Base-by-base conservation (phyloP, 495 filamentous ascomycete genomes). In the Xylaria sp. region DNA sequence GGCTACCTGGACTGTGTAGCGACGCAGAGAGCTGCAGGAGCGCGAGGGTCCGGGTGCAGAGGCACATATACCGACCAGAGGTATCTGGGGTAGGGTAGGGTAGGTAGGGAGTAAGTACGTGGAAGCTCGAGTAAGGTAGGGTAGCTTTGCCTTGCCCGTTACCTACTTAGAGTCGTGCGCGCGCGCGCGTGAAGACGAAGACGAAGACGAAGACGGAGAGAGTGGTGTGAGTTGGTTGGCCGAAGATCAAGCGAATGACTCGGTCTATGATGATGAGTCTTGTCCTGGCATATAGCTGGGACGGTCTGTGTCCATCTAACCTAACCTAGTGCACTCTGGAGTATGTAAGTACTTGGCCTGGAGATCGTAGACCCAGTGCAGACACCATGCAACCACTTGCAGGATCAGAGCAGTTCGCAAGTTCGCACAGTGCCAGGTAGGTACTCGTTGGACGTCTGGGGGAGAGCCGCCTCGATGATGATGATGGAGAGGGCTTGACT, bases 241-340 rank as follows among this genome's bases (percentile, higher is more conserved):
- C 76, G 75, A 78, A 74, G 71, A 78, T 78, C 77, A 78, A 75
- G 52, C 71, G 66, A 77, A 78, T 78, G 77, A 78, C 77, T 78
- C 77, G 73, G 75, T 73, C 68, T 40, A 33, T 53, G 48, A 67
- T 33, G 50, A 53, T 29, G 50, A 67, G 55, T 70, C 62, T n/a
- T 37, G 57, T 19, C 55, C 55, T 63, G 64, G 48, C 11, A 73
- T 35, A 43, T 29, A 21, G n/a, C 29, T 69, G 3, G 21, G 24
- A 19, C 26, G 48, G 35, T 62, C 5, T 8, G 43, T 59, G 31
- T n/a, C n/a, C n/a, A n/a, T n/a, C n/a, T n/a, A n/a, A n/a, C n/a
- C 58, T 15, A 57, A 0, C 21, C 17, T 37, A 35, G 8, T 21
- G 33, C 5, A 31, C 52, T 14, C 15, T 14, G 15, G 11, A 29